Evolutionary conservation across 352 stramenopile genomes (phyloP), one percentile per base, ranked within the genome.

Genomic region (Albugo candida): DNA sequence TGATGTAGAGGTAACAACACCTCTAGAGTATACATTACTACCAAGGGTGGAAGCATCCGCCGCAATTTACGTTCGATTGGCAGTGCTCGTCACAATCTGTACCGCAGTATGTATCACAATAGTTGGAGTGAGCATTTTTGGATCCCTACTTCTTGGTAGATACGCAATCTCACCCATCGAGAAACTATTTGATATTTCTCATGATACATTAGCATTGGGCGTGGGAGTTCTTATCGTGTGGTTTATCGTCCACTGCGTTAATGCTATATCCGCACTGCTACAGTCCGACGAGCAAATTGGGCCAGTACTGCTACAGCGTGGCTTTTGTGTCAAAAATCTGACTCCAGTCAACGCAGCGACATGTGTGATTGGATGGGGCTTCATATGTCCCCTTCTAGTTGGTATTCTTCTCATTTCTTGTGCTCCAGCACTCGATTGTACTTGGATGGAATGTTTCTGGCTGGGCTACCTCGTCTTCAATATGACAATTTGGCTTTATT

Each of bases 381-480:
- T 85, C 31, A 52, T 83, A 17, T 81, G 67, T 36, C 79, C 77
- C 11, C 64, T 82, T 35, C 54, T 88, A 31, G 38, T 84, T n/a
- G 79, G 76, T 1, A 73, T 79, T 16, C 20, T 87, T 19, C 44
- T 86, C 19, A 56, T 65, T 1, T 60, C 58, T 31, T 74, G 70
- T 42, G 61, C 83, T 36, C 60, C 67, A 8, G 55, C 38, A 43
- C 20, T 19, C 38, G 8, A 24, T n/a, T 53, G 17, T 13, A 18
- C 38, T n/a, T 41, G 17, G 16, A 19, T 57, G 18, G 41, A 10
- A 12, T 47, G 13, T n/a, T 83, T 83, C 36, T 67, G 76, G 54
- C 65, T 84, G 56, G 78, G 78, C 12, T 88, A 83, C 47, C 60
- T 87, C 41, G 38, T 71, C 11, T 68, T 84, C 43, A 85, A 92